Conservation (phyloP, 208 protist species). For the Herpetomonas samuelpessoai region DNA sequence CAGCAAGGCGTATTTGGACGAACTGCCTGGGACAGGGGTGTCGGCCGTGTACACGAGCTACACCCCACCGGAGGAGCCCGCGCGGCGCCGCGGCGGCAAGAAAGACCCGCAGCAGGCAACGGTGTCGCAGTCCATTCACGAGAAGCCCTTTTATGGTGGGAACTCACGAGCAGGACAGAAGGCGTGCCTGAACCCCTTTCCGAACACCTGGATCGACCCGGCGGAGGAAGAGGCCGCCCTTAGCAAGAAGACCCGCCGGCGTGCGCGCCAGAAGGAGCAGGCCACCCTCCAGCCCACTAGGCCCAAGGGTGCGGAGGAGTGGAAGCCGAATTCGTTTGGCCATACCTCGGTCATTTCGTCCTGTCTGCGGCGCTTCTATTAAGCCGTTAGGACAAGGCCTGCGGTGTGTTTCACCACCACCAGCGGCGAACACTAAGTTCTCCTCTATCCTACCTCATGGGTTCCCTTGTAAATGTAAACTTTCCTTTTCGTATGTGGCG, state of each 20-base stretch:
- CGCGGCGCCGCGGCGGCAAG: slow-evolving; percentile 26
- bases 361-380: slow-evolving; percentile 77
- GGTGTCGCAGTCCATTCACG: slow-evolving; percentile 14
- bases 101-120: slow-evolving; percentile 12
- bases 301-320: slow-evolving; percentile 39
- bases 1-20: slow-evolving; percentile 65
- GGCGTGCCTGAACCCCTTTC: slow-evolving; percentile 69
- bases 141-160: slow-evolving; percentile 45
- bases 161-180: slow-evolving; percentile 31
- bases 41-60: slow-evolving; percentile 64
- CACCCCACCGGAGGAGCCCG: slow-evolving; percentile 27
- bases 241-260: slow-evolving; percentile 26
- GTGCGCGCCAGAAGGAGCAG: slow-evolving; percentile 23
- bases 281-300: slow-evolving; percentile 22
- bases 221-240: slow-evolving; percentile 11
- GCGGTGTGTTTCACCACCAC: too few relatives aligned
- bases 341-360: slow-evolving; percentile 78
- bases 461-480: too few relatives aligned
- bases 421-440: too few relatives aligned
- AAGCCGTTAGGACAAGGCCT: too few relatives aligned
- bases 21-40: slow-evolving; percentile 68
- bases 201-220: slow-evolving; percentile 68
- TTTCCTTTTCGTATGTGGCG: too few relatives aligned
- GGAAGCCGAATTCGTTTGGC: slow-evolving; percentile 78
- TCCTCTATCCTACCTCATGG: too few relatives aligned